These are phyloP conservation scores for Sugiyamaella neomexicana DNA, from an alignment of 1,139 yeast species.

Conservation along the genomic window DNA sequence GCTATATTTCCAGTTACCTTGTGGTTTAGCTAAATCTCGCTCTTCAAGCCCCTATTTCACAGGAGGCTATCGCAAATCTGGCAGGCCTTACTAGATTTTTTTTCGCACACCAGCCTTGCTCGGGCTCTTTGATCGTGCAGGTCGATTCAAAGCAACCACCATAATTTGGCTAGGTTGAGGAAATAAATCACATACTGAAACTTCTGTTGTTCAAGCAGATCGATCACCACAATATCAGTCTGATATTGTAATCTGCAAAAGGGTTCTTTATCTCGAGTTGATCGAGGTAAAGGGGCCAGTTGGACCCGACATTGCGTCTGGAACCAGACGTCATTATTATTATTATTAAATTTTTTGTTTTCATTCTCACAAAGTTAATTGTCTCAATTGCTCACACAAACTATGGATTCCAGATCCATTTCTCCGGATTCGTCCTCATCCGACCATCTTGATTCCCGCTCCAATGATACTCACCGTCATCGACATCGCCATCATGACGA, in stretches of 20 bases:
- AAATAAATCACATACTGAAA: neutral
- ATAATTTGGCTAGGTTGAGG: conserved; percentile 21
- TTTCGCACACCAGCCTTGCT: conserved; percentile 21
- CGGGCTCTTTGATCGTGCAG: conserved; percentile 27
- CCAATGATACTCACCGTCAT: neutral
- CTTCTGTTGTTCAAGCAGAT: neutral
- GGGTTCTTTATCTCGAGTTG: conserved; percentile 23
- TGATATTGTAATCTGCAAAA: neutral
- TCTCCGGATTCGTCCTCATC: conserved; percentile 10
- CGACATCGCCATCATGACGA: conserved; percentile 6
- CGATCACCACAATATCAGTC: neutral
- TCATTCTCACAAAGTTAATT: too few species aligned
- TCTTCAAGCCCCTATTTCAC: conserved; percentile 7
- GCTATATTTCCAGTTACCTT: neutral
- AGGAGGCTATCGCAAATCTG: conserved; percentile 26
- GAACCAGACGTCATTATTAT: neutral
- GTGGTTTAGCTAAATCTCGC: too few species aligned
- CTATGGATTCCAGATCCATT: conserved; percentile 16
- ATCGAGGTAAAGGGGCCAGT: conserved; percentile 22
- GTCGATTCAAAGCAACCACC: conserved; percentile 30
- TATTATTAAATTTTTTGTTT: too few species aligned
- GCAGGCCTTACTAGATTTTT: conserved; percentile 18
- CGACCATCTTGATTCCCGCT: neutral
- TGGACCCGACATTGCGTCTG: conserved; percentile 11
- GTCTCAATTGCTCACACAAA: neutral